phyloP scores from a whole-genome alignment of 1,284 basidiomycete genomes.

The Irpex sp. region DNA sequence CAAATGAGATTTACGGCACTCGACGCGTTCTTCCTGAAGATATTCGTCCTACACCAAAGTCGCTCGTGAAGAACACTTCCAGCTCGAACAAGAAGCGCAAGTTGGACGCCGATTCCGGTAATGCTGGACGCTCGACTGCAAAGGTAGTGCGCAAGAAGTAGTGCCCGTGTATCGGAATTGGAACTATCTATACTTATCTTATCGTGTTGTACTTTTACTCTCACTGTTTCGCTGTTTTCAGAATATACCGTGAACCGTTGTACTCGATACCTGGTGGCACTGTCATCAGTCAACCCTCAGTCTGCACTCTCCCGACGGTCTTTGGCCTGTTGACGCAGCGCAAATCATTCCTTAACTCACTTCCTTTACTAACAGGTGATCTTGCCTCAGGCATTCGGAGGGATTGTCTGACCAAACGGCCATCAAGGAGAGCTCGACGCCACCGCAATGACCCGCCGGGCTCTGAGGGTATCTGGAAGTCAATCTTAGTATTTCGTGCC shows the following conservation, averaged over 20 bases:
- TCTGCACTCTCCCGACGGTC: no score
- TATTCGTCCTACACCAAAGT: background rate
- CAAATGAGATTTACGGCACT: slow-evolving; percentile 1
- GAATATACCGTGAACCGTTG: background rate
- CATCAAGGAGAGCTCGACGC: no score
- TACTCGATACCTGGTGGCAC: no score
- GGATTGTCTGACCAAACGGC: no score
- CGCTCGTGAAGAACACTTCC: background rate
- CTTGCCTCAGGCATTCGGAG: no score
- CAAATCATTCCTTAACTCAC: no score
- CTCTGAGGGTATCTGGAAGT: no score
- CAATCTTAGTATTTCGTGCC: no score
- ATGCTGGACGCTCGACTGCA: background rate
- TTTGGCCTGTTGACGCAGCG: no score
- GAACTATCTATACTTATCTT: background rate
- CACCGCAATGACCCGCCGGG: no score
- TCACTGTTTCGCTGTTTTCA: background rate
- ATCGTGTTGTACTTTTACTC: background rate
- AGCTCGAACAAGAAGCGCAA: slow-evolving; percentile 5
- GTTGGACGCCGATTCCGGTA: background rate
- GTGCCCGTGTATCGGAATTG: background rate
- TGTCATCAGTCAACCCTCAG: no score
- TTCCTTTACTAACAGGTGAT: no score
- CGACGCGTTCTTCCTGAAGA: background rate
- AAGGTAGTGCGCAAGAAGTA: background rate